phyloP scores from a whole-genome alignment of 495 filamentous ascomycete species.

The Podospora bellae-mahoneyi region DNA sequence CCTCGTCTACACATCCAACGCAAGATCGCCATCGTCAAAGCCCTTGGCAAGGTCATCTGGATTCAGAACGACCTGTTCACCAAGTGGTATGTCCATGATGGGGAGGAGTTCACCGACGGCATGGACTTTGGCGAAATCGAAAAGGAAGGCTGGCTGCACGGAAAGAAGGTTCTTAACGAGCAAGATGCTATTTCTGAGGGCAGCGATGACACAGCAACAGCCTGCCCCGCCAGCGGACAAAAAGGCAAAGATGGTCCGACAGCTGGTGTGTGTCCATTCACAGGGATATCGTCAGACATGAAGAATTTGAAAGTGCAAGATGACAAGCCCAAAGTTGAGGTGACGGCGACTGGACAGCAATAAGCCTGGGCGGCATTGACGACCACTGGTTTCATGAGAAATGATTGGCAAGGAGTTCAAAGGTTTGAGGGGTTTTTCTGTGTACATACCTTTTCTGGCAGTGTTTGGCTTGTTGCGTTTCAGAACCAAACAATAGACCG shows the following conservation, averaged over 20 bases:
- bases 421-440: neutral
- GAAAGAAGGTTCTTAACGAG: conserved; percentile 41
- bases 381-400: neutral
- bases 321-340: conserved; percentile 7
- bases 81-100: conserved; percentile 68
- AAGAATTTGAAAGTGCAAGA: conserved; percentile 17
- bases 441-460: neutral
- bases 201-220: conserved; percentile 17
- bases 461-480: neutral
- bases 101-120: conserved; percentile 65
- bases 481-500: neutral
- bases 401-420: neutral
- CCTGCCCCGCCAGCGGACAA: neutral
- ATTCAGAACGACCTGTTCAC: conserved; percentile 79
- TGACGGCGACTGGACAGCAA: neutral
- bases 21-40: conserved; percentile 66
- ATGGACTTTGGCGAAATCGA: conserved; percentile 56
- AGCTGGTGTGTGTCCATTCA: conserved; percentile 27
- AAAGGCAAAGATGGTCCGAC: neutral
- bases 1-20: conserved; percentile 57
- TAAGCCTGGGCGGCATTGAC: neutral
- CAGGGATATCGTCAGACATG: conserved; percentile 18
- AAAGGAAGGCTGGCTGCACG: conserved; percentile 56
- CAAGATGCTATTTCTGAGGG: conserved; percentile 17
- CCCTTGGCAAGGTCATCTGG: conserved; percentile 59